Base-by-base conservation (phyloP, 371 early-diverging fungal species). In the Dichotomocladium elegans region DNA sequence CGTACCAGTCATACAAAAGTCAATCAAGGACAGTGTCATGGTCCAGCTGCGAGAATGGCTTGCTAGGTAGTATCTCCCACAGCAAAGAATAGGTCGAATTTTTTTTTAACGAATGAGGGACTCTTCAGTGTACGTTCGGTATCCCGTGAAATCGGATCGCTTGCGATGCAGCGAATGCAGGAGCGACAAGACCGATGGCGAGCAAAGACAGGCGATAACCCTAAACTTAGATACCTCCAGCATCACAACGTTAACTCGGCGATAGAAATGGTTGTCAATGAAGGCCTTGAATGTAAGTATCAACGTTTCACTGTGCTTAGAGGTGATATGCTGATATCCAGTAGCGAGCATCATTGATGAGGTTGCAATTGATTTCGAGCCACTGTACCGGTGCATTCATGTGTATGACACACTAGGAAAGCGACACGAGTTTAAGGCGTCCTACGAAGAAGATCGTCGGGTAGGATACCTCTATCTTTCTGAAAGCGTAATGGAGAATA, bases 311-410 rank as follows among this genome's bases (percentile, higher is more conserved):
- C n/a, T n/a, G n/a, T n/a, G n/a, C n/a, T n/a, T n/a, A n/a, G n/a
- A n/a, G n/a, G n/a, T n/a, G 34, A 25, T 2, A 17, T 6, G 1
- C 2, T 31, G 31, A 25, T 19, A 47, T 14, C 7, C 11, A 42
- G 24, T 53, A 89, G 87, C 80, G 27, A 81, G 86, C 49, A 74
- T 83, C 25, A 41, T 87, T 44, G 87, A 90, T 58, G 81, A 85
- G 12, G 76, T 89, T 8, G 74, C 88, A 21, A 80, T 99, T 49
- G 94, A 96, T 64, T 92, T 96, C 71, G 87, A 88, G 57, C 95
- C 98, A 11, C 74, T 99, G 44, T 96, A 93, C 74, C 93, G 93
- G 65, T 94, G 97, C 58, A 80, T 98, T 35, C 95, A 97, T 59
- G 95, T 99, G 31, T 86, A 94, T 63, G 91, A 91, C 53, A 91